Base-by-base conservation (phyloP, 1,284 basidiomycete genomes). In the Ustilago nuda region DNA sequence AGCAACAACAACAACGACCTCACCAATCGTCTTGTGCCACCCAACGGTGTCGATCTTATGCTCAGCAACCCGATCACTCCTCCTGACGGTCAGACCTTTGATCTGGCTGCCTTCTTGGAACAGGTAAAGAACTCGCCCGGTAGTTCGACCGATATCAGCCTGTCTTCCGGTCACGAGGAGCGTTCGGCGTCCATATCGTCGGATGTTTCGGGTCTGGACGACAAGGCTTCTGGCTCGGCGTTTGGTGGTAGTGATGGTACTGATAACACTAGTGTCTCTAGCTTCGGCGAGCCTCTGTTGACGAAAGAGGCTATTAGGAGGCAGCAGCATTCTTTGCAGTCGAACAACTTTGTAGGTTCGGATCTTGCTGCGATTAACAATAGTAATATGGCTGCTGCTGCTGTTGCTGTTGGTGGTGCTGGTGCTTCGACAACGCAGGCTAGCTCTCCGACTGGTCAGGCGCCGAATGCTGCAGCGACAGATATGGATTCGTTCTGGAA, bases 401-500 rank as follows among this genome's bases (percentile, higher is more conserved):
- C 56, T 19, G n/a, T n/a, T n/a, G 19, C 19, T 43, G 36, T 41
- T 19, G 27, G 27, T 39, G 15, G 15, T 32, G 30, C 48, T 50
- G 48, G 48, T 32, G 48, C 35, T 8, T 67, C 50, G 19, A 48
- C 55, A 23, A 61, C 71, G 11, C 66, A 68, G 51, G 51, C 65
- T 2, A 58, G 43, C 41, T 65, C 66, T 1, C 66, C 66, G 3
- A 51, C 66, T 17, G 56, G 54, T 37, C 50, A 46, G 45, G 56
- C 59, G 4, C 52, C 61, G 15, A 55, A 75, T 12, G 37, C 60
- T n/a, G 12, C 64, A 15, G 13, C 64, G 15, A 72, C 70, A 13
- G 62, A 66, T 32, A 70, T 82, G 69, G 80, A 82, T 45, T 75
- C 72, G 30, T 82, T 82, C 63, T 82, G 79, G 79, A 80, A 76